Evolutionary conservation across 208 protist genomes (phyloP), one percentile per base, ranked within the genome.

Genomic region (Crithidia mellificae): DNA sequence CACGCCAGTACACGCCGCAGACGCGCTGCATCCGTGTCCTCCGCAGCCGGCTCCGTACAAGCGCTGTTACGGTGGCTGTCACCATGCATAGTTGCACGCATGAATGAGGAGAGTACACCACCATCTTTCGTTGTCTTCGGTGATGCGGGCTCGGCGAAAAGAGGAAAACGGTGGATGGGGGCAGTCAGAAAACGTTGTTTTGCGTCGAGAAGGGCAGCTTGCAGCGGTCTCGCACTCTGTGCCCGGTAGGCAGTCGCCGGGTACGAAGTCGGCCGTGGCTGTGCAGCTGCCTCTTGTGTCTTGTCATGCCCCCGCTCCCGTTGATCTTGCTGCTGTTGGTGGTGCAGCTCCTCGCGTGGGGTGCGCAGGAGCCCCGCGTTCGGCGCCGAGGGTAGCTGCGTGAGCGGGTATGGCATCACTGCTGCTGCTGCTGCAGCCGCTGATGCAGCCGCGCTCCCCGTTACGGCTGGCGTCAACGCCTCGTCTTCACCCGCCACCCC

Each of bases 111-210:
- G 34, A 11, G 34, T 46, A n/a, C 67, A 49, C 25, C 17, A 29
- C 20, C 14, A 6, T 49, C 7, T 49, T 49, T 20, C 43, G 47
- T 22, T 41, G 36, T 15, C 6, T 3, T 12, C 22, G 20, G 47
- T 52, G 47, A 14, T 54, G 27, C 50, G n/a, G 36, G 3, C 6
- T 11, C 19, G 30, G 29, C 15, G 30, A 39, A 39, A 5, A 12
- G 25, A 1, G 29, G 15, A 39, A 56, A 3, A 25, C 30, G 11
- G 22, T 3, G 14, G 6, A 17, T 15, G 2, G 59, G 47, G 0
- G 44, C 59, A 2, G 59, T 29, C 30, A 65, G 2, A 12, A 65
- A 65, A 6, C 59, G 44, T 34, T 55, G 59, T 34, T 65, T 65
- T 6, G 59, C 59, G 5, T 54, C 59, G 22, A 55, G 22, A 0